phyloP scores from a whole-genome alignment of 176 grass and related monocot species.

The Eleusine coracana region DNA sequence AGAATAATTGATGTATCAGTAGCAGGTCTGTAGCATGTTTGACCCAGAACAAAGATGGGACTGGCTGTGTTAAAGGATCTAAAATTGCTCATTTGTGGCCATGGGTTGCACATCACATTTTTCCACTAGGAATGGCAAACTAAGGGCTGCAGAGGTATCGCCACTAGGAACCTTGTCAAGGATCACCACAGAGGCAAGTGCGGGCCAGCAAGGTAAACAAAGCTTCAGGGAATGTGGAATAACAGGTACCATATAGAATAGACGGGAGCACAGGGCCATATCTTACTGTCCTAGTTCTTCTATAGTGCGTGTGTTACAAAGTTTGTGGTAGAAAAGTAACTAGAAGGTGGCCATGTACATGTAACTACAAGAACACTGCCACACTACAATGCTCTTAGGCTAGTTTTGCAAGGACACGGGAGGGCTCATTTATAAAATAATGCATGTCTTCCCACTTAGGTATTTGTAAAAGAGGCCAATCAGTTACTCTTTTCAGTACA shows the following conservation, averaged over 20 bases:
- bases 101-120: not conserved
- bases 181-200: not conserved
- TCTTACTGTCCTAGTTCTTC: no score
- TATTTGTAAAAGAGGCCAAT: not conserved
- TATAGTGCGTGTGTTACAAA: no score
- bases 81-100: not conserved
- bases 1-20: not conserved
- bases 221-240: not conserved
- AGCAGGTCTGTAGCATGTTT: conserved; percentile 15
- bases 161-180: conserved; percentile 6
- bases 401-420: not conserved
- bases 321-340: not conserved
- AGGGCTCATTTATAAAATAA: conserved; percentile 5
- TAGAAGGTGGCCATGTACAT: not conserved
- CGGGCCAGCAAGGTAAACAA: not conserved
- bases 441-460: not conserved
- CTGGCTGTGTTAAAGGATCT: not conserved
- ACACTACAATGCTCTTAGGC: not conserved
- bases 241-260: no score
- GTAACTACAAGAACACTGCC: conserved; percentile 1
- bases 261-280: no score
- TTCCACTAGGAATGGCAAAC: not conserved
- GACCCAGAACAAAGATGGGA: not conserved
- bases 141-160: conserved; percentile 16
- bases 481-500: not conserved